Evolutionary conservation across 305 asterid species (phyloP), one percentile per base, ranked within the genome.

Genomic region (Fraxinus sp.): DNA sequence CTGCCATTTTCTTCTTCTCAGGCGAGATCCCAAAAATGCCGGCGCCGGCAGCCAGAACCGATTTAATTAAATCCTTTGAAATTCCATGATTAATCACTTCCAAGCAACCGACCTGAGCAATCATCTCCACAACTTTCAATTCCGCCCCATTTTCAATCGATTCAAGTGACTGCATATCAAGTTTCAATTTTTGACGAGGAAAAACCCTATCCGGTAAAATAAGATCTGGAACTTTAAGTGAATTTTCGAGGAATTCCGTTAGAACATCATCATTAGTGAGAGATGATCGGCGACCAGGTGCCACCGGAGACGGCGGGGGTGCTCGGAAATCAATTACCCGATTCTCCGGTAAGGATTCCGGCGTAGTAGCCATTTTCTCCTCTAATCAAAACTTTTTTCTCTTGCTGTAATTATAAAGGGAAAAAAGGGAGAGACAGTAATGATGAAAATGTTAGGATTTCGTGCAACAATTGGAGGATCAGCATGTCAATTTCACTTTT

Each of bases 301-400:
- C 97, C 79, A 92, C 92, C 9, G 98, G 98, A 66, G 98, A 94
- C 0, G 97, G 97, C 36, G 98, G 97, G 4, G 98, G 97, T 0
- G 98, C 98, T 46, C 95, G 93, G 88, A 94, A 94, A 82, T 92
- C 93, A 55, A 89, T 84, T 78, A 90, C 76, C 71, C 82, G 87
- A 83, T 62, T 87, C 49, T 84, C 92, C 28, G 79, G 81, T 68
- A 86, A 41, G 37, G 88, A 26, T 76, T 88, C 93, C 10, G 92
- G 93, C 70, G 93, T 88, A 73, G 55, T 79, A 59, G 89, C 89
- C 94, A 89, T 90, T n/a, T 76, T 62, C 28, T 55, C 10, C 26
- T 18, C 36, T 26, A 62, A 83, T 68, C 52, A 26, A 37, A 14
- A 8, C 7, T 37, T 20, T 20, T 39, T 28, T 8, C 22, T 0